A percentile compares a stretch with the other conserved stretches of the same genome.
Evolutionary conservation across 208 protist genomes (phyloP).

Genomic region (Trypanosoma scelopori): DNA sequence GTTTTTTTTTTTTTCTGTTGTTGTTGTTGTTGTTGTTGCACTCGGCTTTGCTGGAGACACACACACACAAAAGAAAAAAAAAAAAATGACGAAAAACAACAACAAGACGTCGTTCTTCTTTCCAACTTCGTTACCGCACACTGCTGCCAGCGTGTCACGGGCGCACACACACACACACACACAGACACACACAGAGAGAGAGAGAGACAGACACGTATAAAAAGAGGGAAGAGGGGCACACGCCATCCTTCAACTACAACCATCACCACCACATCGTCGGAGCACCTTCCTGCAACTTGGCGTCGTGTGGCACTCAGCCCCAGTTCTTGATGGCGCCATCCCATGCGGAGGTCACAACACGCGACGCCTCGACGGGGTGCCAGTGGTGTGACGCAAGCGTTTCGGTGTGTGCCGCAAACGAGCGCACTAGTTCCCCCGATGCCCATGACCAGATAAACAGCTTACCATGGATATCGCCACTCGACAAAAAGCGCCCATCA

Average conservation of each 20-base stretch:
- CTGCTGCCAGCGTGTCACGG: too few relatives aligned
- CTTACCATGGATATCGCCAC: constrained; percentile 91
- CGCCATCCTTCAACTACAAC: not conserved
- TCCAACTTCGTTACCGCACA: too few relatives aligned
- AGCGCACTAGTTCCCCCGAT: constrained; percentile 73
- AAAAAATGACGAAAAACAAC: too few relatives aligned
- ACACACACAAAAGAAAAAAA: too few relatives aligned
- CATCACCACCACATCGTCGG: too few relatives aligned
- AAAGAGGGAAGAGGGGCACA: too few relatives aligned
- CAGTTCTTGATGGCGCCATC: constrained; percentile 93
- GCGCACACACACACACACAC: too few relatives aligned
- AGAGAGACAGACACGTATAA: too few relatives aligned
- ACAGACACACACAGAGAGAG: too few relatives aligned
- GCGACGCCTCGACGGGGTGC: constrained; percentile 92
- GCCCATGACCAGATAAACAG: constrained; percentile 96
- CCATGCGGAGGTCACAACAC: constrained; percentile 93
- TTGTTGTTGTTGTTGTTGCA: not conserved
- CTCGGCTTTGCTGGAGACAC: not conserved
- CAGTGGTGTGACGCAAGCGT: constrained; percentile 89
- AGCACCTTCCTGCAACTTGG: too few relatives aligned
- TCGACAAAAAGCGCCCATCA: constrained; percentile 90
- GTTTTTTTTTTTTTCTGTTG: constrained; percentile 3
- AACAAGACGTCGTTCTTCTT: too few relatives aligned
- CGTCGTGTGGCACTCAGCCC: constrained; percentile 37
- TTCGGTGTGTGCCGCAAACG: constrained; percentile 85